phyloP scores from a whole-genome alignment of 257 asterid genomes.

The Capsicum chinense region DNA sequence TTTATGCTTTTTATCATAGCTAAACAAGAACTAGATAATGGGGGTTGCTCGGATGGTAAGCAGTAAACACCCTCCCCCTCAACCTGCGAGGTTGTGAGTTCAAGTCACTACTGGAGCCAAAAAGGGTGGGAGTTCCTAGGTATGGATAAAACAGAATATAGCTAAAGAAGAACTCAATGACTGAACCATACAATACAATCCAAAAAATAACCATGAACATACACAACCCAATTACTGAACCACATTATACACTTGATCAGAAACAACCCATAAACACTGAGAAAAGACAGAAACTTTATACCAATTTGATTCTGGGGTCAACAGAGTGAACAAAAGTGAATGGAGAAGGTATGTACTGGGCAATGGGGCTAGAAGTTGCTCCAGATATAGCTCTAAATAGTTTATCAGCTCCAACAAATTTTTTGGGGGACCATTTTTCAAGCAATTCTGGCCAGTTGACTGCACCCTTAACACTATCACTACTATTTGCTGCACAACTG shows the following conservation, averaged over 20 bases:
- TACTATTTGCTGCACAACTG: slow-evolving; percentile 47
- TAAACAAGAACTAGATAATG: not conserved
- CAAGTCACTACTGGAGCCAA: too few species aligned
- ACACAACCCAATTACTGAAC: not conserved
- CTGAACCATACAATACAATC: not conserved
- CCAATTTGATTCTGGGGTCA: slow-evolving; percentile 94
- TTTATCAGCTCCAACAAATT: slow-evolving; percentile 75
- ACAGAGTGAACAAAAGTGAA: slow-evolving; percentile 91
- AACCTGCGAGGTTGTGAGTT: too few species aligned
- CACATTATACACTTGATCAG: not conserved
- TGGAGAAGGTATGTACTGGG: slow-evolving; percentile 93
- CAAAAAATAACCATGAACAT: not conserved
- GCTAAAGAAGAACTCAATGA: not conserved
- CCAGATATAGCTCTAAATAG: slow-evolving; percentile 84
- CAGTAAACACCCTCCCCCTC: too few species aligned
- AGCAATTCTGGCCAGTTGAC: slow-evolving; percentile 50
- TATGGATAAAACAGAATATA: too few species aligned
- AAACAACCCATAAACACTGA: slow-evolving; percentile 15
- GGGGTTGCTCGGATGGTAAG: too few species aligned
- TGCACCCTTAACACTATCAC: slow-evolving; percentile 44
- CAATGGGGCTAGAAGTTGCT: slow-evolving; percentile 96
- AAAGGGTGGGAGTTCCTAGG: too few species aligned
- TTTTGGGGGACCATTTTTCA: slow-evolving; percentile 78
- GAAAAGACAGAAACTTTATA: slow-evolving; percentile 32
- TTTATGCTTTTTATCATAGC: not conserved